Conservation (phyloP, 2,329 filamentous ascomycete genomes). For the Fonsecaea erecta region DNA sequence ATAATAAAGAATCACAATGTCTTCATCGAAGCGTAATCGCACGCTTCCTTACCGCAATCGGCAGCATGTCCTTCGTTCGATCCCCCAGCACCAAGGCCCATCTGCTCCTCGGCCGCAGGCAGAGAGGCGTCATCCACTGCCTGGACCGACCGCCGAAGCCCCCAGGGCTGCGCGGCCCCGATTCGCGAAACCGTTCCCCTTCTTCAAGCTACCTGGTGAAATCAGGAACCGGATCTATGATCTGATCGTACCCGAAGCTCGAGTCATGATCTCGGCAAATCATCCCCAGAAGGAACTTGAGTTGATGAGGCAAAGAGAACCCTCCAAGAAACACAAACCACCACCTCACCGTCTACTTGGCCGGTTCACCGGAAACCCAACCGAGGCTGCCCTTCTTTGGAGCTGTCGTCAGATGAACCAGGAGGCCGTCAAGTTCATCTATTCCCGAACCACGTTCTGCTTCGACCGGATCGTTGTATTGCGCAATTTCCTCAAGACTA, state of each 20-base stretch:
- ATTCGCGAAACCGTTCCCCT: slow-evolving; percentile 55
- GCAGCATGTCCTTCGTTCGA: slow-evolving; percentile 20
- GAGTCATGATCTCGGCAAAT: slow-evolving; percentile 28
- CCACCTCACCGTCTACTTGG: slow-evolving; percentile 29
- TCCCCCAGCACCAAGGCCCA: slow-evolving; percentile 8
- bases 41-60: slow-evolving; percentile 19
- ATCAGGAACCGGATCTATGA: slow-evolving; percentile 71
- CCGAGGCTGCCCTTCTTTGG: slow-evolving; percentile 29
- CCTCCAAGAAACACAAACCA: slow-evolving; percentile 23
- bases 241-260: slow-evolving; percentile 58
- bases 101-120: background rate
- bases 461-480: slow-evolving; percentile 39
- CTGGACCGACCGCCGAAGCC: background rate
- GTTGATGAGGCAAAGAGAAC: slow-evolving; percentile 20
- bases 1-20: background rate
- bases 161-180: slow-evolving; percentile 4
- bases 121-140: background rate
- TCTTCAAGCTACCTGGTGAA: slow-evolving; percentile 71
- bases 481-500: slow-evolving; percentile 46
- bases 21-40: slow-evolving; percentile 11
- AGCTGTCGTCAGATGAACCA: slow-evolving; percentile 35
- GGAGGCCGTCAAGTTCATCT: slow-evolving; percentile 35
- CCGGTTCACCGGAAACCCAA: slow-evolving; percentile 10
- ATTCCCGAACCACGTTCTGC: slow-evolving; percentile 35
- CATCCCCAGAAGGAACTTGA: slow-evolving; percentile 35